A percentile compares a stretch with the other conserved stretches of the same genome.
Conservation (phyloP, 208 protist genomes). For the Histomonas meleagridis region DNA sequence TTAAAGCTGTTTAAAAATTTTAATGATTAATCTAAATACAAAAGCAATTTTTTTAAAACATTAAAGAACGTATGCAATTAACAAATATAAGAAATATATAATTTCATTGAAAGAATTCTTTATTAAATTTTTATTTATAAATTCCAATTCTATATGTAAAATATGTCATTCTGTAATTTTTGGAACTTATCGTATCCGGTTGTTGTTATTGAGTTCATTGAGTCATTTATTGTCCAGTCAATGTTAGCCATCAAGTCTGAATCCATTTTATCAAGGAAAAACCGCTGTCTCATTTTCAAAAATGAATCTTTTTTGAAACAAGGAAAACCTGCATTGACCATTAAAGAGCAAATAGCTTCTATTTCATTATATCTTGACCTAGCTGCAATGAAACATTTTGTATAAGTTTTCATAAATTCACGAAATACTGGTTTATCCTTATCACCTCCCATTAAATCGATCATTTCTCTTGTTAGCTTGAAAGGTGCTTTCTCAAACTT, state of each 20-base stretch:
- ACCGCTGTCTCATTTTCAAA: slow-evolving; percentile 34
- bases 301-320: slow-evolving; percentile 47
- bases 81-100: too few species aligned
- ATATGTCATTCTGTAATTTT: slow-evolving; percentile 20
- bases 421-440: slow-evolving; percentile 36
- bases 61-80: too few species aligned
- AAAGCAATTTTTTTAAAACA: too few species aligned
- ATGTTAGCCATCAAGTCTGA: neutral
- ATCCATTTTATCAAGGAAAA: slow-evolving; percentile 41
- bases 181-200: neutral
- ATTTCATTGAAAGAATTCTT: too few species aligned
- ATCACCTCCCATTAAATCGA: slow-evolving; percentile 46
- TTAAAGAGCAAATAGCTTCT: slow-evolving; percentile 42
- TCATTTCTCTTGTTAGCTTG: slow-evolving; percentile 56
- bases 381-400: slow-evolving; percentile 39
- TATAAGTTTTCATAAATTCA: slow-evolving; percentile 43
- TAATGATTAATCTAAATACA: too few species aligned
- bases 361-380: slow-evolving; percentile 40
- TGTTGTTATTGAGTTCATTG: neutral
- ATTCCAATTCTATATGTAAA: neutral
- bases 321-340: slow-evolving; percentile 36
- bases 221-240: neutral
- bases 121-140: too few species aligned
- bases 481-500: slow-evolving; percentile 62
- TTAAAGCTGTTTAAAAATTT: too few species aligned